Conservation (phyloP, 139 green algal species). For the Coelastrella sp. region DNA sequence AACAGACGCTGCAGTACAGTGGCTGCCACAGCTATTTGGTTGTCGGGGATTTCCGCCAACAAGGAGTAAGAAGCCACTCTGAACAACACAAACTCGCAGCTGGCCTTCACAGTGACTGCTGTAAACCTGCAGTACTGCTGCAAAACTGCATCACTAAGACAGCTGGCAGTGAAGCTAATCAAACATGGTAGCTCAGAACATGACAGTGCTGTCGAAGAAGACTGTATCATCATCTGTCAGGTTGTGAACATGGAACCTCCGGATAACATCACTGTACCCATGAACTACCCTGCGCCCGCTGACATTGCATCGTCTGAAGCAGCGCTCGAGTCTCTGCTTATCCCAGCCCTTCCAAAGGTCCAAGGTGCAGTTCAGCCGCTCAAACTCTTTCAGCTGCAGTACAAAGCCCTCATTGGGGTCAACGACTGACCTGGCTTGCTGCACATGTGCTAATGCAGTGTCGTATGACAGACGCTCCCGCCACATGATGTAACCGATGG, state of each 20-base stretch:
- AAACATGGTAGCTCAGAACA: too few species aligned
- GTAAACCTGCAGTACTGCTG: too few species aligned
- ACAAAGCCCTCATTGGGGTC: conserved; percentile 61
- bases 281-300: conserved; percentile 34
- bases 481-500: conserved; percentile 96
- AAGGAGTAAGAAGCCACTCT: too few species aligned
- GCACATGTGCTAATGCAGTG: conserved; percentile 55
- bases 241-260: conserved; percentile 39
- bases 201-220: conserved; percentile 39
- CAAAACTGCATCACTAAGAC: not conserved
- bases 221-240: conserved; percentile 30
- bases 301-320: conserved; percentile 20
- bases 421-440: conserved; percentile 51
- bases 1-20: not conserved
- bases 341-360: conserved; percentile 38
- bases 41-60: too few species aligned
- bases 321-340: conserved; percentile 41
- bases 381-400: conserved; percentile 60
- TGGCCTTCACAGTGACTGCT: too few species aligned
- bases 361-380: conserved; percentile 47
- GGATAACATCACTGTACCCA: conserved; percentile 32
- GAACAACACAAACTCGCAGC: too few species aligned
- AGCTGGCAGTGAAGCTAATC: too few species aligned
- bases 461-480: conserved; percentile 73
- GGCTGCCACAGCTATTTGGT: too few species aligned